Evolutionary conservation across 2,329 filamentous ascomycete species (phyloP), one percentile per base, ranked within the genome.

Genomic region (Cladosporium sp.): DNA sequence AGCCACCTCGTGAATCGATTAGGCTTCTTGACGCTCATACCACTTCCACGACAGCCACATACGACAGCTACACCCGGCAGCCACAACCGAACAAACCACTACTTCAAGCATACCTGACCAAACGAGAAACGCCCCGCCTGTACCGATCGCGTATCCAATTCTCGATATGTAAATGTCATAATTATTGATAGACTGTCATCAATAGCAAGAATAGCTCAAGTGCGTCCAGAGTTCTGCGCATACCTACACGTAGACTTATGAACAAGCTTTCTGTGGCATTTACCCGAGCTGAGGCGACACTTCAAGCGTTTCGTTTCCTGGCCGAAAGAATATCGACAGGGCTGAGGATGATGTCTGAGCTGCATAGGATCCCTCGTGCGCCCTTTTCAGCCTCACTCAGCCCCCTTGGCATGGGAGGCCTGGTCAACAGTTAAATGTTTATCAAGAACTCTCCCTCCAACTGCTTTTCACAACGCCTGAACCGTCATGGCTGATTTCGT

Each of bases 401-500:
- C 40, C 40, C 40, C 18, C 18, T 44, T 44, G 37, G 18, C 37
- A 44, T 10, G 10, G 18, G 18, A 40, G 35, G 33, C 29, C 29
- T 31, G 29, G 35, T 18, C 6, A n/a, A 44, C 37, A 6, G 18
- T 8, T 18, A 21, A 44, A 18, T 44, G 37, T 40, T 5, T 44
- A 21, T 46, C 11, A 8, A 33, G 10, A 46, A 21, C 40, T 46
- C n/a, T 8, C 12, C n/a, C n/a, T 21, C 21, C 40, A 46, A n/a
- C 18, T 46, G 40, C n/a, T 46, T 21, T 8, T 21, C 1, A 11
- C n/a, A 21, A 11, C 40, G n/a, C n/a, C 8, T 21, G 8, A n/a
- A 21, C 7, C 6, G 1, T 7, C 40, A 46, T 46, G 40, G 40
- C n/a, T 3, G 29, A 68, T 52, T 68, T 68, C 37, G 65, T 68